Base-by-base conservation (phyloP, 2,329 filamentous ascomycete genomes). In the Monosporascus sp. region DNA sequence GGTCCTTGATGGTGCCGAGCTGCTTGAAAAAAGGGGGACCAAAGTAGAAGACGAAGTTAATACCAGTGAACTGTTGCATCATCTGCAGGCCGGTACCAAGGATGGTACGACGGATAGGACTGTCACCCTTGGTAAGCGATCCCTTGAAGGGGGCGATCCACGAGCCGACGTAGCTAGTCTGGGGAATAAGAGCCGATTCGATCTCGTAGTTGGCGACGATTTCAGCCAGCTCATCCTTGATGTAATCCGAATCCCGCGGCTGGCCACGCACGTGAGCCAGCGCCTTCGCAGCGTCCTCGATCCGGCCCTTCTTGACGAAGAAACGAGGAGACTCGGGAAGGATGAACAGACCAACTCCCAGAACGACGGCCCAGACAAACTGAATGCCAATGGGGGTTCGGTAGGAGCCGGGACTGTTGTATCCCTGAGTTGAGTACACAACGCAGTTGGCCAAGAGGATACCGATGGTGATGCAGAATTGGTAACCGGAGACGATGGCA, bases 31-130 rank as follows among this genome's bases (percentile, higher is more conserved):
- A 89, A 41, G 84, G 81, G 41, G 85, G 86, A 48, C 85, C 85
- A 67, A 80, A 85, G 70, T 85, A 85, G 75, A 88, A 89, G 72
- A 89, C 84, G 71, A 89, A 89, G 76, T 90, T 89, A 68, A 89
- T 82, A 74, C 85, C 85, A 31, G 63, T 69, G 45, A 59, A 60
- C 51, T 69, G 67, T 44, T 70, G 67, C 53, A 66, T 64, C 51
- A 61, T 65, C 55, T 69, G 66, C n/a, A 69, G 63, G 48, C 62
- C 64, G 7, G 62, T 58, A 52, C 72, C 72, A 5, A 69, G 55
- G 26, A 69, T 54, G 5, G 80, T 84, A 50, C 82, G 78, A 50
- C 82, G 81, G 31, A 85, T 56, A 70, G 77, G 85, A 52, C 78
- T 76, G 56, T 79, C 79, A 7, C 79, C 78, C 52, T 78, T 78